Evolutionary conservation across 2,329 filamentous ascomycete species (phyloP).

Genomic region (Diaporthe capsici): DNA sequence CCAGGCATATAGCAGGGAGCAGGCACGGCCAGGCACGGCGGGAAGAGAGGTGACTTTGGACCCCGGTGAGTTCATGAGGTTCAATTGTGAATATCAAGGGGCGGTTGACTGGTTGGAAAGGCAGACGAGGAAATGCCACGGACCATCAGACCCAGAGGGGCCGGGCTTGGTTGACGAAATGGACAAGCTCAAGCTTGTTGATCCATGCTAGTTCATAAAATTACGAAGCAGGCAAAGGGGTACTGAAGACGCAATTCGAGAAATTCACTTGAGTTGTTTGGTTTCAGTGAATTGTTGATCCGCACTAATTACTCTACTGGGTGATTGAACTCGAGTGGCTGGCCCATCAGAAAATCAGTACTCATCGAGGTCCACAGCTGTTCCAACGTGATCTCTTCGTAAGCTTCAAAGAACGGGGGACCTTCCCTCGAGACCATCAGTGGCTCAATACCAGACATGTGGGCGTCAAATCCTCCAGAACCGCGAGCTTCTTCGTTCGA

Average conservation of each 20-base stretch:
- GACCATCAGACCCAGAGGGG: background rate
- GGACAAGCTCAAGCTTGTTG: conserved; percentile 13
- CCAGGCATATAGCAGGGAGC: conserved; percentile 59
- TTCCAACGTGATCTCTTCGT: conserved; percentile 18
- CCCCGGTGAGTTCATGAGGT: conserved; percentile 54
- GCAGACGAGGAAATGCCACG: background rate
- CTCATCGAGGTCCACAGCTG: conserved; percentile 21
- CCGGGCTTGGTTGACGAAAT: background rate
- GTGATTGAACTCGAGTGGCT: background rate
- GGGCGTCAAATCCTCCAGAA: background rate
- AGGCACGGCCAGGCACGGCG: conserved; percentile 54
- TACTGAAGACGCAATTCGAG: background rate
- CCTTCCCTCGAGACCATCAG: background rate
- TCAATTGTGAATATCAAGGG: conserved; percentile 14
- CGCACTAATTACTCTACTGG: background rate
- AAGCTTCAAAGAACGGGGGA: background rate
- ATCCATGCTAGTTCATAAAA: background rate
- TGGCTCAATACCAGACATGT: conserved; percentile 19
- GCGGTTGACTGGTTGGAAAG: conserved; percentile 3
- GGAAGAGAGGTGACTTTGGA: conserved; percentile 52
- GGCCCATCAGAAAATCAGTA: conserved; percentile 12
- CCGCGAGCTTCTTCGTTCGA: background rate
- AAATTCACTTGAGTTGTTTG: background rate
- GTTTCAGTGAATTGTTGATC: background rate
- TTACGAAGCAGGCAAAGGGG: background rate